Percentiles rank a stretch among this genome's conserved stretches.
phyloP scores from a whole-genome alignment of 2,329 filamentous ascomycete genomes.

The Pseudocercospora musae region DNA sequence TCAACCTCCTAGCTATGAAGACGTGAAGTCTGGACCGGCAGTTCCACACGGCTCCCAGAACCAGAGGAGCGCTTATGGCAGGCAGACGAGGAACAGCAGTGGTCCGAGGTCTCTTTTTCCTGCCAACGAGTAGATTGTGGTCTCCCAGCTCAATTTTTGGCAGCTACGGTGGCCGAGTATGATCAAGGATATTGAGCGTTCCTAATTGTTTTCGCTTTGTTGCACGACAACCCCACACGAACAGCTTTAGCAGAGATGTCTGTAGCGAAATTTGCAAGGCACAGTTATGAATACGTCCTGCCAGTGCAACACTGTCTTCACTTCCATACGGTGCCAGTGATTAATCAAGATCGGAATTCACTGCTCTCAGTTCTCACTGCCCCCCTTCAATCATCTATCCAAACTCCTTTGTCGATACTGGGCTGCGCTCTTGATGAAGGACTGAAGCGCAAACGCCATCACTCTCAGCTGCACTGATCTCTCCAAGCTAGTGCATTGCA shows the following conservation, averaged over 20 bases:
- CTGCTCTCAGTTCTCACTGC: not conserved
- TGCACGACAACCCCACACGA: not conserved
- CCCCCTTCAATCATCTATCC: not conserved
- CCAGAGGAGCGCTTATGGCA: not conserved
- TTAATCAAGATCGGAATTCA: not conserved
- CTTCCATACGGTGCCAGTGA: not conserved
- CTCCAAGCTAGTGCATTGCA: not conserved
- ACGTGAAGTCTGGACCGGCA: not conserved
- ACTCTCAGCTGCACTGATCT: not conserved
- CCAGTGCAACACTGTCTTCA: not conserved
- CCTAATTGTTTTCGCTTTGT: not conserved
- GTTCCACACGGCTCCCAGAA: not conserved
- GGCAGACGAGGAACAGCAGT: not conserved
- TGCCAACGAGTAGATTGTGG: not conserved
- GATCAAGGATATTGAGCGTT: not conserved
- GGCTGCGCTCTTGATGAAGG: not conserved
- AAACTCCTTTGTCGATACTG: not conserved
- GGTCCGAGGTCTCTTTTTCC: conserved; percentile 1
- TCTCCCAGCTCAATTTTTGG: not conserved
- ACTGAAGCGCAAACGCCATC: not conserved
- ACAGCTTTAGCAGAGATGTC: conserved; percentile 1
- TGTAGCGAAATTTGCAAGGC: not conserved
- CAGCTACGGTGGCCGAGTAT: not conserved
- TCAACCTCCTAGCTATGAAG: not conserved
- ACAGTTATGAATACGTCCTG: not conserved